A percentile compares a stretch with the other conserved stretches of the same genome.
phyloP scores from a whole-genome alignment of 495 filamentous ascomycete genomes.

The Penicillium ucsense region DNA sequence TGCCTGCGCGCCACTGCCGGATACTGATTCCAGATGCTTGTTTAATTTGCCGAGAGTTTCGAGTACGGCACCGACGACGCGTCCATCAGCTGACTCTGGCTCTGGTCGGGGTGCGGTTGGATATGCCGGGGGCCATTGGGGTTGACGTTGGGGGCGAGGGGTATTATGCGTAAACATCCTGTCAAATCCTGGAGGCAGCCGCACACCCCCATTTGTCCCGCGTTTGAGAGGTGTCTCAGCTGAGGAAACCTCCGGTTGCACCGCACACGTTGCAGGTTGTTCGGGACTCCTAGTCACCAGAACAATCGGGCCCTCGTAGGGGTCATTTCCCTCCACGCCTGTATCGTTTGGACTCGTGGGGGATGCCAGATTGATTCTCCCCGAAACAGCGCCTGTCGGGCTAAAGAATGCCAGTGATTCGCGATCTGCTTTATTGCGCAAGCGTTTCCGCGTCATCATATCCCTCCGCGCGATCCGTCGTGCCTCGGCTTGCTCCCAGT shows the following conservation, averaged over 20 bases:
- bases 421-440: constrained; percentile 8
- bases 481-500: constrained; percentile 32
- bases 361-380: not conserved
- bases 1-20: not conserved
- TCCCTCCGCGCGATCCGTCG: constrained; percentile 34
- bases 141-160: not conserved
- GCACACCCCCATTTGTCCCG: constrained; percentile 9
- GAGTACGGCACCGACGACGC: constrained; percentile 24
- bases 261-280: not conserved
- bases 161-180: constrained; percentile 23
- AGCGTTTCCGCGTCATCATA: constrained; percentile 30
- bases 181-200: constrained; percentile 30
- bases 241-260: not conserved
- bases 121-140: not conserved
- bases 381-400: not conserved
- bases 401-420: not conserved
- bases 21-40: constrained; percentile 26
- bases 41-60: constrained; percentile 32
- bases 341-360: not conserved
- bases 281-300: not conserved
- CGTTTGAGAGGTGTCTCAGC: not conserved
- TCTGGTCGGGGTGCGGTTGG: not conserved
- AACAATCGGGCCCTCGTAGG: constrained; percentile 1
- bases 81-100: constrained; percentile 6
- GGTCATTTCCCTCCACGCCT: not conserved